phyloP scores from a whole-genome alignment of 192 early-diverging fungal species.

The Haplosporangium gracile region DNA sequence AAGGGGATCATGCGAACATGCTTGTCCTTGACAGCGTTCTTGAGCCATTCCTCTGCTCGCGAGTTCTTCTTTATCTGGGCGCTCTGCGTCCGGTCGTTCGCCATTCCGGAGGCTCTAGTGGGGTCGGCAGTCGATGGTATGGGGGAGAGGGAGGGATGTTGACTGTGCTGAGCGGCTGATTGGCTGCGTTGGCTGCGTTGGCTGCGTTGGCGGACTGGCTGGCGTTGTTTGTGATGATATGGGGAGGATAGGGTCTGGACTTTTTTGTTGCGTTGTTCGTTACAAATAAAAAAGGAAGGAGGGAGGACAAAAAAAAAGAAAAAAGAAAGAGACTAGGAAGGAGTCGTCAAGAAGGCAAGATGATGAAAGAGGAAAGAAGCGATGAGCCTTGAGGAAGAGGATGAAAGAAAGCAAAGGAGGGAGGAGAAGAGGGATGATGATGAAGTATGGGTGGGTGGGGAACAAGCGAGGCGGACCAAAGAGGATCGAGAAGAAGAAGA shows the following conservation, averaged over 20 bases:
- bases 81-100: slow-evolving; percentile 50
- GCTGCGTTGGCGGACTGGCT: not conserved
- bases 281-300: not conserved
- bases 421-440: not conserved
- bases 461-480: not conserved
- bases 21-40: slow-evolving; percentile 54
- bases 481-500: slow-evolving; percentile 1
- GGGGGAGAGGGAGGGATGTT: not conserved
- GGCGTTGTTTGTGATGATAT: not conserved
- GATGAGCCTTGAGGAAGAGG: not conserved
- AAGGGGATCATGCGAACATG: slow-evolving; percentile 58
- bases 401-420: not conserved
- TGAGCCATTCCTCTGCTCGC: slow-evolving; percentile 53
- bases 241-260: not conserved
- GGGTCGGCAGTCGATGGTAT: not conserved
- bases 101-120: slow-evolving; percentile 14
- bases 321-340: not conserved
- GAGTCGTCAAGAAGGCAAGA: slow-evolving; percentile 4
- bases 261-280: not conserved
- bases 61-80: slow-evolving; percentile 55
- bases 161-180: not conserved
- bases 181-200: not conserved
- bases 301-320: not conserved
- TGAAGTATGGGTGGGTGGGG: not conserved
- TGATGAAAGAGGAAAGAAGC: not conserved